Conservation (phyloP, 1,284 basidiomycete species). For the Testicularia cyperi region DNA sequence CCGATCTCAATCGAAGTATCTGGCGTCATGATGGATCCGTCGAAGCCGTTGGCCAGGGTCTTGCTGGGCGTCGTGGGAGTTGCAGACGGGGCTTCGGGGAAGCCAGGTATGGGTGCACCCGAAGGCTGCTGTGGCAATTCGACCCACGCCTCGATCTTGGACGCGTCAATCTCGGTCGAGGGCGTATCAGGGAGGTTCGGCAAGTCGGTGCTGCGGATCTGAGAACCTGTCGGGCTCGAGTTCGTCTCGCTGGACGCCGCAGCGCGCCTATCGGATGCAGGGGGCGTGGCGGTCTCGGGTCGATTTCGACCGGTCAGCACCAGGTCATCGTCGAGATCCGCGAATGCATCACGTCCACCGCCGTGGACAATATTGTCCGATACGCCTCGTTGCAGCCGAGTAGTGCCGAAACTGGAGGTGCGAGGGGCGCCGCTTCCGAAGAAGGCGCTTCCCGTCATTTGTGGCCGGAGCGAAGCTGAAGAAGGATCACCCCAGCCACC, state of each 20-base stretch:
- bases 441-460: conserved; percentile 45
- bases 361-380: conserved; percentile 34
- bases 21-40: conserved; percentile 9
- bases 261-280: too few species aligned
- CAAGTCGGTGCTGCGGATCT: conserved; percentile 3
- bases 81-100: conserved; percentile 37
- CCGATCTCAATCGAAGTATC: conserved; percentile 47
- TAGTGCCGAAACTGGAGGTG: conserved; percentile 12
- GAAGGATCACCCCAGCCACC: conserved; percentile 38
- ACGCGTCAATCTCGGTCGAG: conserved; percentile 25
- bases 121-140: conserved; percentile 6
- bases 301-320: conserved; percentile 28
- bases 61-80: conserved; percentile 14
- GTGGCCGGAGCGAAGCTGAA: conserved; percentile 34
- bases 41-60: conserved; percentile 12
- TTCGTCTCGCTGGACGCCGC: conserved; percentile 2
- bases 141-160: conserved; percentile 16
- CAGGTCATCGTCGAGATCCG: conserved; percentile 45
- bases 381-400: conserved; percentile 19
- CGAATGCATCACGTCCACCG: conserved; percentile 41
- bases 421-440: conserved; percentile 26
- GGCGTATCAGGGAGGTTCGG: conserved; percentile 34
- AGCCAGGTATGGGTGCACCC: conserved; percentile 19
- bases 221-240: conserved; percentile 1
- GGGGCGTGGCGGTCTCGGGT: conserved; percentile 6